A percentile compares a stretch with the other conserved stretches of the same genome.
Evolutionary conservation across 139 green algal species (phyloP).

Genomic region (Volvox africanus): DNA sequence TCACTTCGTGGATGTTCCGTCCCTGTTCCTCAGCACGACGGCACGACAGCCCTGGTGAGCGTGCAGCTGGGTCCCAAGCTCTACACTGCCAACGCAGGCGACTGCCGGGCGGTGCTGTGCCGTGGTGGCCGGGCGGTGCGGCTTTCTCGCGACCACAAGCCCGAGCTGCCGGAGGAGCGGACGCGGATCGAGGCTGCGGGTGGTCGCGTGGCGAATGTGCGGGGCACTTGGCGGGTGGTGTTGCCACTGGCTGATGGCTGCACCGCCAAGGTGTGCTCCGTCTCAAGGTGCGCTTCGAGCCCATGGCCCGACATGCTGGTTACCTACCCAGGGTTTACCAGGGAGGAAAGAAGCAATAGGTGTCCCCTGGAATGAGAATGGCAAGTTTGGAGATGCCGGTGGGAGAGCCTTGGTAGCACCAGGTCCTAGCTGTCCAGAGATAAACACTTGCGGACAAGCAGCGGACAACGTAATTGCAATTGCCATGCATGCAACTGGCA

Average conservation of each 20-base stretch:
- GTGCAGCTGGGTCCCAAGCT: slow-evolving; percentile 54
- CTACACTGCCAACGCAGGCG: slow-evolving; percentile 64
- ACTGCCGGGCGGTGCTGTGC: slow-evolving; percentile 75
- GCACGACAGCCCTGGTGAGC: slow-evolving; percentile 60
- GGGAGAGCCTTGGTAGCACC: no score
- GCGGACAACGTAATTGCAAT: no score
- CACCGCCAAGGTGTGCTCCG: slow-evolving; percentile 53
- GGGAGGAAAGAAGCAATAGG: no score
- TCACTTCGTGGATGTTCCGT: background rate
- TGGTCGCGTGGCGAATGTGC: slow-evolving; percentile 57
- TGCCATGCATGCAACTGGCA: background rate
- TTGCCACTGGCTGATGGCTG: slow-evolving; percentile 35
- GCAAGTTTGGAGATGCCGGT: no score
- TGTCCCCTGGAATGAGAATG: no score
- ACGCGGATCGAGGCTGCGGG: slow-evolving; percentile 64
- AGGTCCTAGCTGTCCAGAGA: no score
- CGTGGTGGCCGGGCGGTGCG: slow-evolving; percentile 57
- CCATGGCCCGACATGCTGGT: no score
- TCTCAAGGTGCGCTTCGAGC: slow-evolving; percentile 46
- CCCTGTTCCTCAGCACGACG: slow-evolving; percentile 48
- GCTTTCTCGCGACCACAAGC: slow-evolving; percentile 81
- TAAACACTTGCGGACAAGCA: no score
- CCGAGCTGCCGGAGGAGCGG: slow-evolving; percentile 68
- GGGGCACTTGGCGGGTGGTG: slow-evolving; percentile 54
- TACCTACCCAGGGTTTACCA: background rate